Conservation (phyloP, 495 filamentous ascomycete species). For the Aspergillus nidulans region DNA sequence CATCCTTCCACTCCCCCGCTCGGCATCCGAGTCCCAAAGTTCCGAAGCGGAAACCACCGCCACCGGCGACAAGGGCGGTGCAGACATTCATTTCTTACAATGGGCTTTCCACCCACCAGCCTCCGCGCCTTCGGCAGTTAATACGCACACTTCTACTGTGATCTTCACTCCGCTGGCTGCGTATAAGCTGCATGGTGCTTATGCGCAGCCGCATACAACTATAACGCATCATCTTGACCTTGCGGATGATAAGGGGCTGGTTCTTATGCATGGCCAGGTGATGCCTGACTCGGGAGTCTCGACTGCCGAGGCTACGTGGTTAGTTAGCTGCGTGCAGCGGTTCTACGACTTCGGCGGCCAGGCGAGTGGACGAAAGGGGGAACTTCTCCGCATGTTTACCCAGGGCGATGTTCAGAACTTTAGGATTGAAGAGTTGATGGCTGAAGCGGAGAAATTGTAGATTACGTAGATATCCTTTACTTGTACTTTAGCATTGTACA, state of each 20-base stretch:
- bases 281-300: slow-evolving; percentile 71
- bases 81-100: slow-evolving; percentile 49
- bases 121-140: slow-evolving; percentile 58
- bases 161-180: slow-evolving; percentile 91
- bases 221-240: slow-evolving; percentile 86
- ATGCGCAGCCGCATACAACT: slow-evolving; percentile 84
- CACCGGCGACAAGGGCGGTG: slow-evolving; percentile 20
- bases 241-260: slow-evolving; percentile 63
- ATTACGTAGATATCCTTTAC: slow-evolving; percentile 4
- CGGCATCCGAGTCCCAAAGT: slow-evolving; percentile 20
- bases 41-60: slow-evolving; percentile 21
- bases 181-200: slow-evolving; percentile 88
- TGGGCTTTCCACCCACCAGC: slow-evolving; percentile 79
- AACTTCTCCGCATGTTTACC: slow-evolving; percentile 77
- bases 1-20: slow-evolving; percentile 80
- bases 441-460: slow-evolving; percentile 72
- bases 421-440: slow-evolving; percentile 75
- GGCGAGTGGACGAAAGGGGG: slow-evolving; percentile 48
- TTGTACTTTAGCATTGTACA: slow-evolving; percentile 2
- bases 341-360: slow-evolving; percentile 72
- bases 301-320: slow-evolving; percentile 75
- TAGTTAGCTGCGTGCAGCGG: slow-evolving; percentile 91
- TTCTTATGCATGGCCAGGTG: slow-evolving; percentile 79
- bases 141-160: slow-evolving; percentile 66
- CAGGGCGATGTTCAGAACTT: slow-evolving; percentile 67